A percentile compares a stretch with the other conserved stretches of the same genome.
Evolutionary conservation across 768 basidiomycete species (phyloP).

Genomic region (Suillus weaverae): DNA sequence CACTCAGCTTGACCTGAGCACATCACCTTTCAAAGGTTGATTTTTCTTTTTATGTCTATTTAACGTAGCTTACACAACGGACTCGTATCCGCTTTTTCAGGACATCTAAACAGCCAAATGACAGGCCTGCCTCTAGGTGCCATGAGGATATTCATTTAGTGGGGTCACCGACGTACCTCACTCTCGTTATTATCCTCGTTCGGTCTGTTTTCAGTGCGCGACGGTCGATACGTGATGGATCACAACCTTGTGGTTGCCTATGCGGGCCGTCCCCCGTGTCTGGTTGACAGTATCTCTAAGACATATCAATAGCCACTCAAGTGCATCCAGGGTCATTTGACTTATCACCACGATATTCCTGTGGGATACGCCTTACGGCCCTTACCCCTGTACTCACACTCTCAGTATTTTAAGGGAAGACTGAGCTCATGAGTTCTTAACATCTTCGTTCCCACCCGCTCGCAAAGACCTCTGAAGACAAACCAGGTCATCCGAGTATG

Average conservation of each 20-base stretch:
- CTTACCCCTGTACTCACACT: slow-evolving; percentile 26
- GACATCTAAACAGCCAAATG: too few species aligned
- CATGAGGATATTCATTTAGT: too few species aligned
- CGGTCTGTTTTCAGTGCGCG: neutral
- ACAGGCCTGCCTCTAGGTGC: too few species aligned
- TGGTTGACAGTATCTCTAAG: neutral
- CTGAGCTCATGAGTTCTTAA: slow-evolving; percentile 52
- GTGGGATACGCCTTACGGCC: neutral
- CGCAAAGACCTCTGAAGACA: neutral
- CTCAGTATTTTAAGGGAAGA: neutral
- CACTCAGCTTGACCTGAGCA: slow-evolving; percentile 44
- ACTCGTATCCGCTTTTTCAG: too few species aligned
- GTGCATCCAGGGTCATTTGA: neutral
- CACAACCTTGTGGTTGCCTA: neutral
- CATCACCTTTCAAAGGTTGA: neutral
- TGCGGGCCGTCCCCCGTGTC: neutral
- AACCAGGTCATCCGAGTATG: neutral
- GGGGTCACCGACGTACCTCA: too few species aligned
- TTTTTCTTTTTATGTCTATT: neutral
- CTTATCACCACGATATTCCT: neutral
- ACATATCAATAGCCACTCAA: neutral
- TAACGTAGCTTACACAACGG: too few species aligned
- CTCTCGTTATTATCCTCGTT: neutral
- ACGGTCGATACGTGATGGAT: neutral
- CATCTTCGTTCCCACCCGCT: neutral